phyloP scores from a whole-genome alignment of 129 eudicot genomes.

The Pulicaria dysenterica region DNA sequence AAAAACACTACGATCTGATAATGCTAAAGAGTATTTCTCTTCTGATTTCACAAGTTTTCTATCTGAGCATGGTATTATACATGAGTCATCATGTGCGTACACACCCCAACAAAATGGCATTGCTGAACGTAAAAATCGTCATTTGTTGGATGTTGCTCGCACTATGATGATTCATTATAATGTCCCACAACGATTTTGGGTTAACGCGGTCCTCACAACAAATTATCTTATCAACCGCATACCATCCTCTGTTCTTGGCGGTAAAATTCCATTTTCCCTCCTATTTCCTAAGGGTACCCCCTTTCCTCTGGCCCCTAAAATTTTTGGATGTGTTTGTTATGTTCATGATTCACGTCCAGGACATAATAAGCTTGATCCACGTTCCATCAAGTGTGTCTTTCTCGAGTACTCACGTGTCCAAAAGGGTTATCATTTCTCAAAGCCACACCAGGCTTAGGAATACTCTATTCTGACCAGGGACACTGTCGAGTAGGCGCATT shows the following conservation, averaged over 20 bases:
- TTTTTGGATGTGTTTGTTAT: background rate
- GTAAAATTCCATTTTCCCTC: background rate
- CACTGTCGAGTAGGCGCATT: too few relatives aligned
- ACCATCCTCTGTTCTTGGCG: background rate
- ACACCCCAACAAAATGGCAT: too few relatives aligned
- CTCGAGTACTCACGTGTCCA: background rate
- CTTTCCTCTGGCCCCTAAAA: background rate
- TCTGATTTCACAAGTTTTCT: background rate
- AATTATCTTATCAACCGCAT: background rate
- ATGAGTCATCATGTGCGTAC: too few relatives aligned
- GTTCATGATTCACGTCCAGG: background rate
- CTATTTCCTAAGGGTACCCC: too few relatives aligned
- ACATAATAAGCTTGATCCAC: slow-evolving; percentile 2
- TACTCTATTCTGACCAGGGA: too few relatives aligned
- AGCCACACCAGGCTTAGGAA: too few relatives aligned
- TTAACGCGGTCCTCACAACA: background rate
- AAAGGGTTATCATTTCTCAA: too few relatives aligned
- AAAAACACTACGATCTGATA: background rate
- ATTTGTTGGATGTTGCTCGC: too few relatives aligned
- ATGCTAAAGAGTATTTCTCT: slow-evolving; percentile 3
- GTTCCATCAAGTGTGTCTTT: background rate
- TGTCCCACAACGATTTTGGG: slow-evolving; percentile 4
- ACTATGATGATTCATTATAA: background rate
- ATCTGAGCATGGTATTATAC: too few relatives aligned
- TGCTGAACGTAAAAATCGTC: too few relatives aligned